Evolutionary conservation across 805 yeast genomes (phyloP).

Genomic region (Metschnikowia cerradonensis): DNA sequence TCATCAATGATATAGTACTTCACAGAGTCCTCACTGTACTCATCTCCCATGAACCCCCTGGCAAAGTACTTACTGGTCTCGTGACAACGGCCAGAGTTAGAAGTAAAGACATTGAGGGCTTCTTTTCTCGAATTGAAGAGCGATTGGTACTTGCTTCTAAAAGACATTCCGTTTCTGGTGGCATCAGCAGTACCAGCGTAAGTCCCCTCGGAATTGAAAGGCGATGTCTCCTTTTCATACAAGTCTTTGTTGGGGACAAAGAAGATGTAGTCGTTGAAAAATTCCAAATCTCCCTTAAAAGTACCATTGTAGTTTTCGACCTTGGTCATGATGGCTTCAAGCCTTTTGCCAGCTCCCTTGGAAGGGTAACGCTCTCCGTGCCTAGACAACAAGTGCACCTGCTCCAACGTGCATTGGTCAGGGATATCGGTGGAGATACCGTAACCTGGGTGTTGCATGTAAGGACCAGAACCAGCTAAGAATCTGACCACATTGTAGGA

Average conservation of each 20-base stretch:
- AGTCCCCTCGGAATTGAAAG: slow-evolving; percentile 39
- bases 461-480: slow-evolving; percentile 58
- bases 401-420: slow-evolving; percentile 52
- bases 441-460: slow-evolving; percentile 46
- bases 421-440: slow-evolving; percentile 51
- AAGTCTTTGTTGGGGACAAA: slow-evolving; percentile 35
- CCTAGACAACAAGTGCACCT: slow-evolving; percentile 67
- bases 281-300: slow-evolving; percentile 48
- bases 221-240: slow-evolving; percentile 50
- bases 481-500: slow-evolving; percentile 48
- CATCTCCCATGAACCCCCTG: slow-evolving; percentile 53
- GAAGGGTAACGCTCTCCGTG: slow-evolving; percentile 75
- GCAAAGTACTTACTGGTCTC: slow-evolving; percentile 55
- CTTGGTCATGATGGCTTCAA: slow-evolving; percentile 25
- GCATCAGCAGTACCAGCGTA: slow-evolving; percentile 53
- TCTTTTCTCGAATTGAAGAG: slow-evolving; percentile 34
- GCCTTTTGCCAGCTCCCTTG: slow-evolving; percentile 23
- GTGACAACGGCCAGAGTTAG: slow-evolving; percentile 52
- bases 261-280: slow-evolving; percentile 52
- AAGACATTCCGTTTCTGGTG: slow-evolving; percentile 44
- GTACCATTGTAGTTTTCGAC: slow-evolving; percentile 25
- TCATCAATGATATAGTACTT: slow-evolving; percentile 46
- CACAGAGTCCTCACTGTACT: slow-evolving; percentile 28
- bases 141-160: slow-evolving; percentile 47
- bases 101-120: slow-evolving; percentile 48